Evolutionary conservation across 345 rosid species (phyloP).

Genomic region (Triadica sebifera): DNA sequence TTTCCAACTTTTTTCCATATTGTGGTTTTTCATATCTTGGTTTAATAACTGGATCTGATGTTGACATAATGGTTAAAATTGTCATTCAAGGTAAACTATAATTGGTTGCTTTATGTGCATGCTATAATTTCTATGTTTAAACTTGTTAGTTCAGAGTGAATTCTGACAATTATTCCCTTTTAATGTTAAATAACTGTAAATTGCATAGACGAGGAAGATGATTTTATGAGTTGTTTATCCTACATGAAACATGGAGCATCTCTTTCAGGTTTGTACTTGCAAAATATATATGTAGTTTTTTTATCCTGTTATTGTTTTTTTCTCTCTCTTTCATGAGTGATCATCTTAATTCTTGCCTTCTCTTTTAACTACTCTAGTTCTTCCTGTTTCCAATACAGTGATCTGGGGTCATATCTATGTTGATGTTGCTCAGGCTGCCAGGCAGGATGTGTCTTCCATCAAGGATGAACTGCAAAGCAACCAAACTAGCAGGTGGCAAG

Average conservation of each 20-base stretch:
- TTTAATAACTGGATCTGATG: slow-evolving; percentile 60
- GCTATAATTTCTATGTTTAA: slow-evolving; percentile 3
- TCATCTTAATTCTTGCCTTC: background rate
- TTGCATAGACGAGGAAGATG: slow-evolving; percentile 56
- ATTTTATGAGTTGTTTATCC: slow-evolving; percentile 38
- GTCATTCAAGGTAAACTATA: slow-evolving; percentile 45
- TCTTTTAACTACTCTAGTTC: background rate
- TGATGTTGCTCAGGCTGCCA: slow-evolving; percentile 47
- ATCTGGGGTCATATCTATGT: slow-evolving; percentile 58
- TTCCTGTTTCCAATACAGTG: slow-evolving; percentile 37
- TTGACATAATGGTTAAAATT: slow-evolving; percentile 39
- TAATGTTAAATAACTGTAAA: background rate
- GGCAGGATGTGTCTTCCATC: slow-evolving; percentile 39
- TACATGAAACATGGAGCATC: slow-evolving; percentile 69
- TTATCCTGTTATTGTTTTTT: background rate
- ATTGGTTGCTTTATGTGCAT: slow-evolving; percentile 3
- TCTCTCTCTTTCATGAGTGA: background rate
- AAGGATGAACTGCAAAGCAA: slow-evolving; percentile 52
- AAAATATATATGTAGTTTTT: background rate
- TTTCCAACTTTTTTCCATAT: slow-evolving; percentile 48
- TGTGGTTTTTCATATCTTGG: slow-evolving; percentile 65
- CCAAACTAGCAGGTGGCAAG: slow-evolving; percentile 70
- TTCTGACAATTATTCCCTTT: background rate
- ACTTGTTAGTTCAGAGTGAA: background rate
- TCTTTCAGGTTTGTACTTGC: slow-evolving; percentile 58